Evolutionary conservation across 352 stramenopile species (phyloP).

Genomic region (Stephanocyclus meneghinianus): DNA sequence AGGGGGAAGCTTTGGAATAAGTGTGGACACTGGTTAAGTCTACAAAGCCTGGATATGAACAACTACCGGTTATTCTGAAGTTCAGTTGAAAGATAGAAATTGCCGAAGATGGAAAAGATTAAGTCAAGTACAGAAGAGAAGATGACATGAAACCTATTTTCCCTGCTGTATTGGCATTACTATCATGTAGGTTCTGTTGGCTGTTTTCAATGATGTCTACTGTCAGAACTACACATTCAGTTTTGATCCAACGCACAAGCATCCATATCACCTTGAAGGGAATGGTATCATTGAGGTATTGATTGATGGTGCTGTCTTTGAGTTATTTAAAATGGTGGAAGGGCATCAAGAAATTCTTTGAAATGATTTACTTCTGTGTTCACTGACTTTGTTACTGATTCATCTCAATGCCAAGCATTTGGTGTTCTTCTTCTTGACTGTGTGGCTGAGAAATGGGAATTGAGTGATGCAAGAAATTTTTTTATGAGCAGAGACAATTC

Average conservation of each 20-base stretch:
- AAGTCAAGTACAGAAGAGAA: neutral
- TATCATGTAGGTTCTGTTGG: neutral
- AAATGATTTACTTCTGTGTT: slow-evolving; percentile 19
- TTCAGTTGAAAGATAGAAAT: neutral
- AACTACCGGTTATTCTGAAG: neutral
- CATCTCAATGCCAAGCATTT: slow-evolving; percentile 10
- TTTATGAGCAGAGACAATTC: slow-evolving; percentile 18
- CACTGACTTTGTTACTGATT: slow-evolving; percentile 21
- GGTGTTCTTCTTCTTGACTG: slow-evolving; percentile 20
- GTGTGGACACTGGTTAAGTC: neutral
- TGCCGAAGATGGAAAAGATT: neutral
- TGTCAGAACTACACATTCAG: neutral
- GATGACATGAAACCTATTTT: neutral
- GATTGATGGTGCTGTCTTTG: slow-evolving; percentile 19
- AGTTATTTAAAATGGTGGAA: slow-evolving; percentile 18
- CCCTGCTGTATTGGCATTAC: neutral
- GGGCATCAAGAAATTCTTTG: slow-evolving; percentile 6
- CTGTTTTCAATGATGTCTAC: neutral
- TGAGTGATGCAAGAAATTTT: slow-evolving; percentile 6
- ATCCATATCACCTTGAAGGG: slow-evolving; percentile 2
- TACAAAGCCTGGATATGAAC: too few relatives aligned
- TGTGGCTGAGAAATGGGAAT: slow-evolving; percentile 6
- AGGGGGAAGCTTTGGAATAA: neutral
- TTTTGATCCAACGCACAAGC: slow-evolving; percentile 10
- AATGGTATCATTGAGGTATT: slow-evolving; percentile 28